phyloP scores from a whole-genome alignment of 2,329 filamentous ascomycete genomes.

The Mycocentrospora acerina region DNA sequence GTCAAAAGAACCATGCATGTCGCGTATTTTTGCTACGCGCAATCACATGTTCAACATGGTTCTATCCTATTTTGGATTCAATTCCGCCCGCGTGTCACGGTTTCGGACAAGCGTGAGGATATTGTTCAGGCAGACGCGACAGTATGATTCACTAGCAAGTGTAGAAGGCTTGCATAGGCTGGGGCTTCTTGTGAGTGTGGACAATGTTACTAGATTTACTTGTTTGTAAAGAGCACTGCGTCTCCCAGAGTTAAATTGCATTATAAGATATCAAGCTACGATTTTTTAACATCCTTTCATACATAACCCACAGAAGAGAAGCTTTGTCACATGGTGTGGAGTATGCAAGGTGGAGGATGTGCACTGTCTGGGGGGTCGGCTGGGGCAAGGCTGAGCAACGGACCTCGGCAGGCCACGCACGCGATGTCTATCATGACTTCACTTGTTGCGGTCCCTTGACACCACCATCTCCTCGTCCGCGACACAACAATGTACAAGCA shows the following conservation, averaged over 20 bases:
- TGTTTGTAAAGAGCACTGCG: too few species aligned
- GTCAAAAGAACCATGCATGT: too few species aligned
- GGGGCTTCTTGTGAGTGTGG: too few species aligned
- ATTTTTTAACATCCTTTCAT: too few species aligned
- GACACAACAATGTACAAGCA: constrained; percentile 39
- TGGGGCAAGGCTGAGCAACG: constrained; percentile 4
- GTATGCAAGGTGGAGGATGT: constrained; percentile 6
- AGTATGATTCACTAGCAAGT: too few species aligned
- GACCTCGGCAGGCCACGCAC: constrained; percentile 36
- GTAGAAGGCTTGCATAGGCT: too few species aligned
- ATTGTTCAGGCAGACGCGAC: not conserved
- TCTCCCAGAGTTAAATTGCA: too few species aligned
- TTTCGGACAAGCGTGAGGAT: too few species aligned
- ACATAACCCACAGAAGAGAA: too few species aligned
- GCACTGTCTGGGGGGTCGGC: constrained; percentile 1
- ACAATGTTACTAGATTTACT: too few species aligned
- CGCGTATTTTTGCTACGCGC: constrained; percentile 20
- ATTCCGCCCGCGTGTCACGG: constrained; percentile 7
- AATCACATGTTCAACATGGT: constrained; percentile 26
- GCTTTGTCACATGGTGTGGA: constrained; percentile 4
- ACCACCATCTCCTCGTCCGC: constrained; percentile 20
- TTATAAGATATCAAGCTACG: too few species aligned
- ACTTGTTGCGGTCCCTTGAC: constrained; percentile 15
- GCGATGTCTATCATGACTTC: constrained; percentile 28
- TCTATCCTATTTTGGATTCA: constrained; percentile 5